These are phyloP conservation scores for Trichophyton schoenleinii DNA, from an alignment of 2,329 filamentous ascomycete genomes.

Conservation along the genomic window DNA sequence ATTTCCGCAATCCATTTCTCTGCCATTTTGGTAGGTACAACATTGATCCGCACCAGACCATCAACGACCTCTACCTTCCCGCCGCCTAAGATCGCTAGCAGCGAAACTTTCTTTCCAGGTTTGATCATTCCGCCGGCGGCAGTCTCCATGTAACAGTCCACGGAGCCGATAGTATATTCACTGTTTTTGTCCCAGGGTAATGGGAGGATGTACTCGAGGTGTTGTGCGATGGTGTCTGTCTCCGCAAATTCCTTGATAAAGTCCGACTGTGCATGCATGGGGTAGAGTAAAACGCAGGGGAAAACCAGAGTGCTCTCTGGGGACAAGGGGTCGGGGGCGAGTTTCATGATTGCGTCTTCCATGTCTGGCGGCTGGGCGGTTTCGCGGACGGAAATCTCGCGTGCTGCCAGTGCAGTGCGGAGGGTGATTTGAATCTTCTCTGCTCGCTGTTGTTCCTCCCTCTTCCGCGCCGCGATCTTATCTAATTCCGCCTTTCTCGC, in stretches of 20 bases:
- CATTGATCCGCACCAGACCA: conserved; percentile 66
- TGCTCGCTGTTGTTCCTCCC: conserved; percentile 33
- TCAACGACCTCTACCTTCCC: conserved; percentile 82
- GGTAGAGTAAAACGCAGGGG: conserved; percentile 75
- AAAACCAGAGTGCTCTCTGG: conserved; percentile 60
- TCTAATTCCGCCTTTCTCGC: conserved; percentile 45
- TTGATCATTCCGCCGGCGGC: conserved; percentile 67
- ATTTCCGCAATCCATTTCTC: conserved; percentile 71
- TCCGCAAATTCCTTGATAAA: conserved; percentile 83
- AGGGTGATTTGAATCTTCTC: conserved; percentile 51
- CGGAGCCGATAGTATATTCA: conserved; percentile 52
- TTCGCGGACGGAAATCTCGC: conserved; percentile 55
- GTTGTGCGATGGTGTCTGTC: conserved; percentile 59
- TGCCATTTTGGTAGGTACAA: conserved; percentile 61
- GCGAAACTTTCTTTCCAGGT: conserved; percentile 68
- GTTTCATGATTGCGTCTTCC: conserved; percentile 63
- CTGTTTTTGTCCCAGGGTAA: conserved; percentile 66
- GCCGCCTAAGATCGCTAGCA: conserved; percentile 60
- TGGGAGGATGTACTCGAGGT: conserved; percentile 75
- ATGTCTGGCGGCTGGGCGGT: conserved; percentile 69
- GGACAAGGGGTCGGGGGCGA: conserved; percentile 61
- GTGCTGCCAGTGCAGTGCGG: conserved; percentile 51
- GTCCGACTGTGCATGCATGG: conserved; percentile 67
- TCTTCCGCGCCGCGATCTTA: conserved; percentile 44
- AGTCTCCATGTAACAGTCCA: conserved; percentile 89